A percentile compares a stretch with the other conserved stretches of the same genome.
phyloP scores from a whole-genome alignment of 148 eudicot species.

The Vaccinium myrtillus region DNA sequence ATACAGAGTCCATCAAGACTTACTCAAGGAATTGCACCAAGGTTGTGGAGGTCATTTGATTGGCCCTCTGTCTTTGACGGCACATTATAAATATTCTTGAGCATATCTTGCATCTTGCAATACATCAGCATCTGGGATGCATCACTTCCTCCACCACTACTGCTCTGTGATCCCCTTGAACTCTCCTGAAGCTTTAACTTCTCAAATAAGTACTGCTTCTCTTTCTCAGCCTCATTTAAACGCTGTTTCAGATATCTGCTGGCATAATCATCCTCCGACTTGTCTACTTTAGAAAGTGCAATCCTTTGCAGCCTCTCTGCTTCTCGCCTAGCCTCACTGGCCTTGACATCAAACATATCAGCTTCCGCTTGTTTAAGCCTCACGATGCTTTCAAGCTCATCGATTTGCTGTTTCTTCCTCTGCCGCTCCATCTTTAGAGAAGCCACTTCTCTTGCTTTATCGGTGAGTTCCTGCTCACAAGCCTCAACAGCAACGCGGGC shows the following conservation, averaged over 20 bases:
- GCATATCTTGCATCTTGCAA: conserved; percentile 6
- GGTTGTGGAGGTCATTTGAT: conserved; percentile 14
- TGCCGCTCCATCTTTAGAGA: conserved; percentile 57
- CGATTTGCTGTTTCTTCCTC: conserved; percentile 60
- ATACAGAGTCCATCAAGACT: not conserved
- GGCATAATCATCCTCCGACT: conserved; percentile 57
- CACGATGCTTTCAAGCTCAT: conserved; percentile 61
- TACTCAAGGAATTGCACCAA: not conserved
- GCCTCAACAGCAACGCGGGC: conserved; percentile 64
- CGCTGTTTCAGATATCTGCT: conserved; percentile 60
- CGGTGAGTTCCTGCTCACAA: conserved; percentile 62
- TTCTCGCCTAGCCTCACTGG: conserved; percentile 64
- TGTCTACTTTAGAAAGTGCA: conserved; percentile 53
- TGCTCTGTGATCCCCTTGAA: conserved; percentile 38
- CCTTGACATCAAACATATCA: conserved; percentile 70
- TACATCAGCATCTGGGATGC: conserved; percentile 48
- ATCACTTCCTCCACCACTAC: conserved; percentile 38
- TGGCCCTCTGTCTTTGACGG: conserved; percentile 5
- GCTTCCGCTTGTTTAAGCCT: conserved; percentile 72
- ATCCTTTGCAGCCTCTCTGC: conserved; percentile 61
- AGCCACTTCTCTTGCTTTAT: conserved; percentile 55
- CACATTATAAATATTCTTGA: not conserved
- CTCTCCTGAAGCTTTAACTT: conserved; percentile 61
- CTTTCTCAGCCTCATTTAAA: conserved; percentile 63
- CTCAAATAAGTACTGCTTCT: conserved; percentile 61